Conservation (phyloP, 2,329 filamentous ascomycete species). For the Hymenoscyphus occultus region DNA sequence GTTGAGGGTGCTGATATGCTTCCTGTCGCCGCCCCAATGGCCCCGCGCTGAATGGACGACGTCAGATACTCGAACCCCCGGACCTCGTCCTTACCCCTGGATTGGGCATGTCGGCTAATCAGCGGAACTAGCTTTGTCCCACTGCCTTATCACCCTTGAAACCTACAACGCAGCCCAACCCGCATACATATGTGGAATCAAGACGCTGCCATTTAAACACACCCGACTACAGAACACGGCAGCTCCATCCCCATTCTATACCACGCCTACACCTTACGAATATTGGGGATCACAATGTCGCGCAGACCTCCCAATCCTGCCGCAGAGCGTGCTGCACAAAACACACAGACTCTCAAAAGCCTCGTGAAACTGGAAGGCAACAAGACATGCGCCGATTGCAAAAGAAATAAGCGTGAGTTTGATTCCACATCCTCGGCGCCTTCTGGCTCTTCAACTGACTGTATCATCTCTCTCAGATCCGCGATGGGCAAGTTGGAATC, state of each 20-base stretch:
- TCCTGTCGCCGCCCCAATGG: not conserved
- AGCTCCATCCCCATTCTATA: not conserved
- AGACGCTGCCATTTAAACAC: conserved; percentile 13
- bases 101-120: not conserved
- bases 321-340: conserved; percentile 86
- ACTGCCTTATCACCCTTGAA: conserved; percentile 12
- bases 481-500: conserved; percentile 98
- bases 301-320: conserved; percentile 73
- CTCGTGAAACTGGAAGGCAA: conserved; percentile 92
- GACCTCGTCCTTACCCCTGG: not conserved
- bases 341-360: conserved; percentile 89
- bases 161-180: not conserved
- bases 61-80: conserved; percentile 12
- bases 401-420: conserved; percentile 89
- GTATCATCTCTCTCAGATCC: conserved; percentile 61
- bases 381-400: conserved; percentile 97
- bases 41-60: conserved; percentile 20
- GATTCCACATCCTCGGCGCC: not conserved
- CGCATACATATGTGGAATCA: conserved; percentile 27
- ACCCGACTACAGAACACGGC: not conserved
- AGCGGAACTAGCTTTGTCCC: not conserved
- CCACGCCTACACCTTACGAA: conserved; percentile 15
- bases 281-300: conserved; percentile 59
- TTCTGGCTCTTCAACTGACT: not conserved
- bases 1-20: not conserved